These are phyloP conservation scores for Leonotis leonurus DNA, from an alignment of 257 asterid species.

Conservation along the genomic window DNA sequence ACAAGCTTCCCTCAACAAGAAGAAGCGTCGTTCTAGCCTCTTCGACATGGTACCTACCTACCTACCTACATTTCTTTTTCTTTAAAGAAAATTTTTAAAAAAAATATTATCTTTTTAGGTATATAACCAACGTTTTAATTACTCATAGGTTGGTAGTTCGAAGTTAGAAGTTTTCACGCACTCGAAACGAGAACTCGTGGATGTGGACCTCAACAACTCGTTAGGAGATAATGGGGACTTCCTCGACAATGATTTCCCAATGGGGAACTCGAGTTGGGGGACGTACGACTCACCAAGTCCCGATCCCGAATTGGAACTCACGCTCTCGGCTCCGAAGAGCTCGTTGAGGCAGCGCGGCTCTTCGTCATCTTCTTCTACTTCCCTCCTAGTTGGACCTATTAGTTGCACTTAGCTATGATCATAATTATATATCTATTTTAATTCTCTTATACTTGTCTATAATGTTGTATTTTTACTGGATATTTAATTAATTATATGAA, in stretches of 20 bases:
- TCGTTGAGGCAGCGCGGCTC: background rate
- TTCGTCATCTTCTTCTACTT: constrained; percentile 25
- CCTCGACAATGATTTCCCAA: background rate
- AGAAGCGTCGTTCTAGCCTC: constrained; percentile 65
- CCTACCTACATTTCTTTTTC: too few relatives aligned
- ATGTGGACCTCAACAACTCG: constrained; percentile 36
- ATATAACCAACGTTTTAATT: too few relatives aligned
- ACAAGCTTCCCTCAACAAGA: constrained; percentile 35
- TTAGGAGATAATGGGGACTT: background rate
- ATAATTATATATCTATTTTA: too few relatives aligned
- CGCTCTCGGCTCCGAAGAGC: constrained; percentile 39
- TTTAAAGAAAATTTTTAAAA: background rate
- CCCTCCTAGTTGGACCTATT: constrained; percentile 14
- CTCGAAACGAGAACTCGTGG: background rate
- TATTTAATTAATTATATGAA: background rate
- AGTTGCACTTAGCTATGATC: background rate
- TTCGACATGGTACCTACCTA: constrained; percentile 56
- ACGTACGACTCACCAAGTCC: constrained; percentile 1
- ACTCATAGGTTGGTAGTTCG: background rate
- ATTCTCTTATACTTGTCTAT: background rate
- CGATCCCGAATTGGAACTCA: constrained; percentile 41
- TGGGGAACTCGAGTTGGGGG: constrained; percentile 13
- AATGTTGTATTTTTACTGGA: too few relatives aligned
- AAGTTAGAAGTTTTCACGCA: background rate
- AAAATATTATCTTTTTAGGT: background rate